phyloP scores from a whole-genome alignment of 306 rosid species.

The cucumber (Cucumis sativus) region DNA sequence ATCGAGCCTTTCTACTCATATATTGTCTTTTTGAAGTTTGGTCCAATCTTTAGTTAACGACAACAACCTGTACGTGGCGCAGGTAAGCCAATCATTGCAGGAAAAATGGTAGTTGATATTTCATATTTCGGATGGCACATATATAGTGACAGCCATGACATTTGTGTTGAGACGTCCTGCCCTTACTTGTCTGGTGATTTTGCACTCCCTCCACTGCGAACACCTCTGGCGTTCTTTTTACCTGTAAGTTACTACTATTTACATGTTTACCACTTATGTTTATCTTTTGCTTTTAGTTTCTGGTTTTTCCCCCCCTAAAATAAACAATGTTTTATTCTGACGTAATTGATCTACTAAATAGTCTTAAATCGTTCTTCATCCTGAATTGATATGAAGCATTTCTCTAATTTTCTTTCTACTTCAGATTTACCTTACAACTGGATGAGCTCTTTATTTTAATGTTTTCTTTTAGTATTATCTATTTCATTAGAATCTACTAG shows the following conservation, averaged over 20 bases:
- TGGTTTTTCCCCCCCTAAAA: neutral
- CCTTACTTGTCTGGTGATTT: conserved; percentile 69
- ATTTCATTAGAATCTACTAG: neutral
- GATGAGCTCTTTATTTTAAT: neutral
- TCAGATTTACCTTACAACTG: neutral
- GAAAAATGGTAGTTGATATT: conserved; percentile 63
- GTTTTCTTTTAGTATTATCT: neutral
- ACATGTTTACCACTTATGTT: neutral
- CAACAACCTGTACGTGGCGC: neutral
- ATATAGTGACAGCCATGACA: conserved; percentile 69
- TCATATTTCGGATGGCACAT: conserved; percentile 72
- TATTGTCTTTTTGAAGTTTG: neutral
- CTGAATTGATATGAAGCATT: neutral
- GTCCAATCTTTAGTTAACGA: neutral
- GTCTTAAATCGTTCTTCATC: neutral
- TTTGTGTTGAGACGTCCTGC: conserved; percentile 73
- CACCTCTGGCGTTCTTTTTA: conserved; percentile 63
- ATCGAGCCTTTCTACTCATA: neutral
- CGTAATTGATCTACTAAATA: neutral
- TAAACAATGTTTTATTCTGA: neutral
- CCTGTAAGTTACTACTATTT: conserved; percentile 48
- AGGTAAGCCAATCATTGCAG: conserved; percentile 57
- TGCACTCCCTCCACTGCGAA: conserved; percentile 62
- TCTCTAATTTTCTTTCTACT: neutral
- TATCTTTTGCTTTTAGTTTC: neutral